These are phyloP conservation scores for Lactarius pseudohatsudake DNA, from an alignment of 768 basidiomycete genomes.

Conservation along the genomic window DNA sequence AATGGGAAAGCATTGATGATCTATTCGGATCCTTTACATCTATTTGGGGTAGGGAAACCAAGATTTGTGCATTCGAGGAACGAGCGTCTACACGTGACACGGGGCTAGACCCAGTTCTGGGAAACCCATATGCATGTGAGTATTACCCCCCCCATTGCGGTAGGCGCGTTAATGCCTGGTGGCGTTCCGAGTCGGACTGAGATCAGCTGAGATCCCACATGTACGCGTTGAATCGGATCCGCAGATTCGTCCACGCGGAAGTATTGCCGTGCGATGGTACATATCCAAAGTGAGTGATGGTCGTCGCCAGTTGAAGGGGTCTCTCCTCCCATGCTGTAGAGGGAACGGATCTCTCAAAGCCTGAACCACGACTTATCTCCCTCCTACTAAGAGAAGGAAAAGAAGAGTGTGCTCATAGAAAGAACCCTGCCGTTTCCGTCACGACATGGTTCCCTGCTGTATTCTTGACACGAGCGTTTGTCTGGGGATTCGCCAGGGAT, in stretches of 20 bases:
- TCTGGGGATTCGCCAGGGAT: not conserved
- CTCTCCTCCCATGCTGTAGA: not conserved
- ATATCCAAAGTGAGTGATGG: not conserved
- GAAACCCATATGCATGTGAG: not conserved
- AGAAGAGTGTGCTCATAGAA: not conserved
- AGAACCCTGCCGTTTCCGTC: not conserved
- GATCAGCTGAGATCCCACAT: conserved; percentile 2
- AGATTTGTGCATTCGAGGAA: not conserved
- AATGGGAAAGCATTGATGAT: too few species aligned
- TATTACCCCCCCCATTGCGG: not conserved
- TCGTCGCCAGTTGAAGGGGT: not conserved
- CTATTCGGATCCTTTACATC: too few species aligned
- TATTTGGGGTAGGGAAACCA: too few species aligned
- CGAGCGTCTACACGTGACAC: not conserved
- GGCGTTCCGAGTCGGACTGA: conserved; percentile 15
- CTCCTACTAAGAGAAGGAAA: not conserved
- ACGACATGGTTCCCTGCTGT: not conserved
- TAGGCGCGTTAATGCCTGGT: not conserved
- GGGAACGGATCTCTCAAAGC: not conserved
- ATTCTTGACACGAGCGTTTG: not conserved
- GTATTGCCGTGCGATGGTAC: not conserved
- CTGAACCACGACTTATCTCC: not conserved
- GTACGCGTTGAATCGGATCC: conserved; percentile 1
- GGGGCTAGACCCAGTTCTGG: not conserved
- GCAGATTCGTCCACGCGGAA: conserved; percentile 1